Conservation (phyloP, 2,329 filamentous ascomycete genomes). For the Fusarium compactum region DNA sequence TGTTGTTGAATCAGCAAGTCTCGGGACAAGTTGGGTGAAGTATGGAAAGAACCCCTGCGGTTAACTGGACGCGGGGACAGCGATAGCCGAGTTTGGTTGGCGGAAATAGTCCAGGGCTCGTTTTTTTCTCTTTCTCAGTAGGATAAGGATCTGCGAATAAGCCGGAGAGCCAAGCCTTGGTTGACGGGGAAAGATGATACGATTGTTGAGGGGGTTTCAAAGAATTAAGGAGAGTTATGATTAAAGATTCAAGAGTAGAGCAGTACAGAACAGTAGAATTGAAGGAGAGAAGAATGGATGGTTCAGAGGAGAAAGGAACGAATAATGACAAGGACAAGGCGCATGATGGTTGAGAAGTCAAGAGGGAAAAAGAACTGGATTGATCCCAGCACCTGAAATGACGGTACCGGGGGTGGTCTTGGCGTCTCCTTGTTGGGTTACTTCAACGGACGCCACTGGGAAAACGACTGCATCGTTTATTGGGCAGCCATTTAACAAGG, state of each 20-base stretch:
- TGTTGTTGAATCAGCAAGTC: slow-evolving; percentile 22
- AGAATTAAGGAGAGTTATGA: slow-evolving; percentile 21
- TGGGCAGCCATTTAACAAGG: slow-evolving; percentile 17
- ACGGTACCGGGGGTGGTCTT: slow-evolving; percentile 36
- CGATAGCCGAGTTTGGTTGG: slow-evolving; percentile 44
- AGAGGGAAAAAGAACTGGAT: slow-evolving; percentile 1
- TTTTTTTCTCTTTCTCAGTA: slow-evolving; percentile 20
- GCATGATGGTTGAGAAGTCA: slow-evolving; percentile 34
- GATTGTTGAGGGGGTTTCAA: slow-evolving; percentile 11
- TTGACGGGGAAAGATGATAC: slow-evolving; percentile 16
- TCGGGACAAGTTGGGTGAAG: slow-evolving; percentile 36
- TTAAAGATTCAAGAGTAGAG: not conserved
- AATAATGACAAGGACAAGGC: slow-evolving; percentile 8
- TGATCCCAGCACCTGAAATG: slow-evolving; percentile 37
- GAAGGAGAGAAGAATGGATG: slow-evolving; percentile 14
- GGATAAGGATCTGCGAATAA: slow-evolving; percentile 39
- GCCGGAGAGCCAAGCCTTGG: slow-evolving; percentile 33
- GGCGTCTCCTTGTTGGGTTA: slow-evolving; percentile 36
- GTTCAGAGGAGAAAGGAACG: slow-evolving; percentile 26
- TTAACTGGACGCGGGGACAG: slow-evolving; percentile 39
- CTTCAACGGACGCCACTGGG: slow-evolving; percentile 32
- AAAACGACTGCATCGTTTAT: slow-evolving; percentile 22
- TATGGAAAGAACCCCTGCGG: slow-evolving; percentile 35
- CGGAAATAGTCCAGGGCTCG: slow-evolving; percentile 23
- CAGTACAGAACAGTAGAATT: slow-evolving; percentile 2